A percentile compares a stretch with the other conserved stretches of the same genome.
These are phyloP conservation scores for Mycena citricolor DNA, from an alignment of 1,284 basidiomycete species.

Conservation along the genomic window DNA sequence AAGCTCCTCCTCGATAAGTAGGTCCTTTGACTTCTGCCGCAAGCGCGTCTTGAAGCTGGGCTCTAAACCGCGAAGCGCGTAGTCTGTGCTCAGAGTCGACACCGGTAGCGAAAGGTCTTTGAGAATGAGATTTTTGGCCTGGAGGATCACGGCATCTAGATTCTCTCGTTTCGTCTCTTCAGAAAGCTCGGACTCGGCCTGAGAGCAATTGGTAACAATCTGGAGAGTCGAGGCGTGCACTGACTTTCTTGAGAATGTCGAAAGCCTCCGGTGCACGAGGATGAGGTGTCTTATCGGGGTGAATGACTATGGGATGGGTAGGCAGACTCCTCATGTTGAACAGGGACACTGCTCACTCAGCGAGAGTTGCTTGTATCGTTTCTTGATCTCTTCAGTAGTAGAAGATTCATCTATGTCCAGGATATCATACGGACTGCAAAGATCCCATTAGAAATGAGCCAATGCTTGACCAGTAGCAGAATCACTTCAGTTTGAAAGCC, in stretches of 20 bases:
- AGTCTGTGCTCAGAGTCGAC: conserved; percentile 55
- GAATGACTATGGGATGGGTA: conserved; percentile 58
- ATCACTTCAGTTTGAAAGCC: conserved; percentile 83
- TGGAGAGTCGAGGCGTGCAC: conserved; percentile 22
- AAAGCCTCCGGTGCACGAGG: conserved; percentile 80
- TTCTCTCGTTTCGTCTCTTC: conserved; percentile 75
- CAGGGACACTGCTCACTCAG: conserved; percentile 58
- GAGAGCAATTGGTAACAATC: conserved; percentile 2
- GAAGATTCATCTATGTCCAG: conserved; percentile 65
- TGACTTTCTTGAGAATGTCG: conserved; percentile 80
- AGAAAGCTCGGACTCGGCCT: conserved; percentile 80
- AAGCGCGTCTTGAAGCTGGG: conserved; percentile 64
- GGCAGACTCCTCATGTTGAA: not conserved
- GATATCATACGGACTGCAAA: conserved; percentile 72
- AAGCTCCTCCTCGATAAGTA: conserved; percentile 81
- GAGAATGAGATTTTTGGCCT: conserved; percentile 64
- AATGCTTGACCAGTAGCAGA: conserved; percentile 1
- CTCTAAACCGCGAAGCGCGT: conserved; percentile 50
- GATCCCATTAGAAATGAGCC: not conserved
- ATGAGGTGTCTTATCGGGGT: conserved; percentile 83
- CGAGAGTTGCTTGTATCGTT: conserved; percentile 77
- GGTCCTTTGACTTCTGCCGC: conserved; percentile 67
- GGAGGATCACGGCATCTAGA: conserved; percentile 72
- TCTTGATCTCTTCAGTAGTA: conserved; percentile 74
- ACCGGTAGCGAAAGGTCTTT: conserved; percentile 59